phyloP scores from a whole-genome alignment of 129 eudicot genomes.

The Cynara cardunculus region DNA sequence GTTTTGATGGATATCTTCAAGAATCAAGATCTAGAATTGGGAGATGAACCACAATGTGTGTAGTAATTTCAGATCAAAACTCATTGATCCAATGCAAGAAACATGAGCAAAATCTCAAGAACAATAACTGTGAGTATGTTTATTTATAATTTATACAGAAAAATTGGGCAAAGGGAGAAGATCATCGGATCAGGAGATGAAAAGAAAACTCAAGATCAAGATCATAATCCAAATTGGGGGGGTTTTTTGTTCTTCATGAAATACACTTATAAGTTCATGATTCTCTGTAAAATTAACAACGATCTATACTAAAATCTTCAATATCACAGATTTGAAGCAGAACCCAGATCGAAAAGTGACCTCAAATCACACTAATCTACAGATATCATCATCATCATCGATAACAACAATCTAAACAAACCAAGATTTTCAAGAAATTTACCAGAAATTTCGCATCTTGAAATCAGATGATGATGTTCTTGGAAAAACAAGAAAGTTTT shows the following conservation, averaged over 20 bases:
- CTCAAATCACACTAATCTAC: constrained; percentile 40
- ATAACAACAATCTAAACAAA: constrained; percentile 22
- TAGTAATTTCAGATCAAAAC: not conserved
- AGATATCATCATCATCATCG: constrained; percentile 1
- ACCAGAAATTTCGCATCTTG: constrained; percentile 25
- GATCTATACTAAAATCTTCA: constrained; percentile 24
- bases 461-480: constrained; percentile 4
- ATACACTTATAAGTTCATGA: constrained; percentile 25
- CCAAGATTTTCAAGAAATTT: constrained; percentile 28
- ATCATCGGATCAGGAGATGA: constrained; percentile 17
- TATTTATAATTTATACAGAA: constrained; percentile 1
- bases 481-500: constrained; percentile 1
- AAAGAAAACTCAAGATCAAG: constrained; percentile 27
- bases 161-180: constrained; percentile 9
- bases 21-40: not conserved
- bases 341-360: constrained; percentile 18
- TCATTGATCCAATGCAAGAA: not conserved
- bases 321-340: constrained; percentile 8
- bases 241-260: constrained; percentile 16
- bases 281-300: constrained; percentile 23
- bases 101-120: not conserved
- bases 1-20: not conserved
- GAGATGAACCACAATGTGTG: not conserved
- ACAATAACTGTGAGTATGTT: not conserved
- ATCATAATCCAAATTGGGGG: constrained; percentile 31